Evolutionary conservation across 2,329 filamentous ascomycete species (phyloP), one percentile per base, ranked within the genome.

Genomic region (Fusarium verrucosum): DNA sequence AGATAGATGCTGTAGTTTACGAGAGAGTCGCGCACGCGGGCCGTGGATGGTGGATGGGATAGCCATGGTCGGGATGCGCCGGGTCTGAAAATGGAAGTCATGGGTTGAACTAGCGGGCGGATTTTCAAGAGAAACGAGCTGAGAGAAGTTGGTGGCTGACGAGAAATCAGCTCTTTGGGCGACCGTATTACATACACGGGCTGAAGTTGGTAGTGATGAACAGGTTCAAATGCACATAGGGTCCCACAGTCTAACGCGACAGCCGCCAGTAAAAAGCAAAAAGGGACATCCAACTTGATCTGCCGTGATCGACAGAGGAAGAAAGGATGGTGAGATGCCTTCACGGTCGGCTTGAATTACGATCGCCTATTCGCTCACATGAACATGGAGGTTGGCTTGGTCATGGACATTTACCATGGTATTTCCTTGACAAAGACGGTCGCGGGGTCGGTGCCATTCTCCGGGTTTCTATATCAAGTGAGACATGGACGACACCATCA

Each of bases 401-500:
- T 22, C 36, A 58, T 63, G 40, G 50, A 36, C 33, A 35, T 63
- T 52, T 26, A 38, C 26, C 32, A 55, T 57, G 38, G 41, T 9
- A 62, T 61, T 47, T 51, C 11, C 32, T 26, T 42, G 38, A 38
- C 38, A 53, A 52, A 41, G 16, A 44, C 42, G 53, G 52, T 53
- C 50, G 59, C 62, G 51, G 62, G 50, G 68, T 43, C 58, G 59
- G 56, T 47, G 35, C 32, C 43, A 33, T 30, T 45, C 36, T 47
- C 63, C 63, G 53, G 28, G 42, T 28, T 7, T 6, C 57, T 49
- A 45, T 44, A 50, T 42, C 53, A 45, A 43, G 65, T 73, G 68
- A 74, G 73, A 74, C 72, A 73, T 38, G 51, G 59, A 60, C 56
- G 50, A 66, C 71, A 74, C 72, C 72, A 73, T 63, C 66, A 62